Conservation (phyloP, 768 basidiomycete species). For the Candolleomyces aberdarensis region DNA sequence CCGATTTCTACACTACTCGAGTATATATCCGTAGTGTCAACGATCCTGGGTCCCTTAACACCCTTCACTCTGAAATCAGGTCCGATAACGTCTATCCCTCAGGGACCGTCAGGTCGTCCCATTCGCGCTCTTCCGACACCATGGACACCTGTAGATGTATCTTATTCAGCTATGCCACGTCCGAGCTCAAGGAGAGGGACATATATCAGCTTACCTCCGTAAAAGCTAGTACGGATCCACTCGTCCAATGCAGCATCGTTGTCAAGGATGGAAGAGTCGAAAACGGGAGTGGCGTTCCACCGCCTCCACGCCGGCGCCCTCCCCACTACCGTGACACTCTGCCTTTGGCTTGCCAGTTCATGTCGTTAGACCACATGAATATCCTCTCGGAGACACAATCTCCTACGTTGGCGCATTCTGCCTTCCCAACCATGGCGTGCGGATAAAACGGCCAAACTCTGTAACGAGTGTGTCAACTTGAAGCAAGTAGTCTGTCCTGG, state of each 20-base stretch:
- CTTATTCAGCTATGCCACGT: not conserved
- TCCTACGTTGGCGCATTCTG: too few species aligned
- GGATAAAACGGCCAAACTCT: too few species aligned
- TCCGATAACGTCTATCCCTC: not conserved
- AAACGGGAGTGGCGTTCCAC: not conserved
- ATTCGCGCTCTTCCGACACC: not conserved
- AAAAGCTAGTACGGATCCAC: not conserved
- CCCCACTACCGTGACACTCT: too few species aligned
- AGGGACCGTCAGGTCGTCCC: not conserved
- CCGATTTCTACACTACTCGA: too few species aligned
- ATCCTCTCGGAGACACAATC: too few species aligned
- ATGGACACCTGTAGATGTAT: not conserved
- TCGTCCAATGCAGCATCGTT: not conserved
- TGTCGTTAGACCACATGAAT: too few species aligned
- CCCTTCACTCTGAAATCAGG: not conserved
- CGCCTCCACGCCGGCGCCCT: not conserved
- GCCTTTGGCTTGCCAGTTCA: too few species aligned
- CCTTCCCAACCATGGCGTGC: too few species aligned
- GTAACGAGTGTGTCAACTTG: too few species aligned
- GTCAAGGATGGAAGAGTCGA: not conserved
- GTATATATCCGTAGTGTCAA: not conserved
- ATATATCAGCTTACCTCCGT: not conserved
- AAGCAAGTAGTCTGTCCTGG: too few species aligned
- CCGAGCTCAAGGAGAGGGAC: not conserved
- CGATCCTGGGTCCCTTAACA: not conserved